Conservation (phyloP, 2,329 filamentous ascomycete species). For the Cryphonectria parasitica region DNA sequence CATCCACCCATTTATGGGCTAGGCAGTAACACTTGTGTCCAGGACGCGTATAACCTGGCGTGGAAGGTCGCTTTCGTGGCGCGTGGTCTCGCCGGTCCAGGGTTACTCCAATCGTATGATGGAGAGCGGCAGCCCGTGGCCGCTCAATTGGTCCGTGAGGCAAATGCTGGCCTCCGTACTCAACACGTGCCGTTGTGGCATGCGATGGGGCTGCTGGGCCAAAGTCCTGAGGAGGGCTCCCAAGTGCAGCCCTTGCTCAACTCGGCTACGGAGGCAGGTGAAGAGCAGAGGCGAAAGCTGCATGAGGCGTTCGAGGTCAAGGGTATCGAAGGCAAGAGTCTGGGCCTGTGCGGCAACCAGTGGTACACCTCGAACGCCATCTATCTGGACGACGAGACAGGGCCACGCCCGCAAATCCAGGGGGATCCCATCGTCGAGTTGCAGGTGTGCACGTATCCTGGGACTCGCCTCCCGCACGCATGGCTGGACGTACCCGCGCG, state of each 20-base stretch:
- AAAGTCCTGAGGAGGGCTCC: constrained; percentile 38
- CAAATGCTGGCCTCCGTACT: constrained; percentile 37
- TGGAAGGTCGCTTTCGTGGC: constrained; percentile 52
- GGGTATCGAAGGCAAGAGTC: constrained; percentile 50
- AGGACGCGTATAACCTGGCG: constrained; percentile 52
- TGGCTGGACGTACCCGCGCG: constrained; percentile 52
- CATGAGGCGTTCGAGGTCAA: constrained; percentile 44
- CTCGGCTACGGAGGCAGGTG: constrained; percentile 41
- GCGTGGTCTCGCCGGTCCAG: constrained; percentile 38
- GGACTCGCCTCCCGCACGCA: constrained; percentile 56
- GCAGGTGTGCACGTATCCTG: constrained; percentile 54
- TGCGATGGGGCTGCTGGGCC: constrained; percentile 38
- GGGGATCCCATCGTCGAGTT: constrained; percentile 43
- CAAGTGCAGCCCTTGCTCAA: constrained; percentile 40
- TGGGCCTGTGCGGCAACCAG: constrained; percentile 61
- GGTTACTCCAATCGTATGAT: constrained; percentile 44
- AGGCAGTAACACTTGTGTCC: constrained; percentile 55
- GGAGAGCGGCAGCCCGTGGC: constrained; percentile 49
- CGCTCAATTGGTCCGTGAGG: constrained; percentile 40
- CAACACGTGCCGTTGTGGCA: constrained; percentile 43
- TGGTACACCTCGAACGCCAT: constrained; percentile 50
- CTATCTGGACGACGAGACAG: constrained; percentile 35
- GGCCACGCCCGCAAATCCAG: constrained; percentile 23
- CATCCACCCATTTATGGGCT: constrained; percentile 56
- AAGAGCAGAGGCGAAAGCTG: constrained; percentile 40